Base-by-base conservation (phyloP, 2,329 filamentous ascomycete genomes). In the Malbranchea cinnamomea region DNA sequence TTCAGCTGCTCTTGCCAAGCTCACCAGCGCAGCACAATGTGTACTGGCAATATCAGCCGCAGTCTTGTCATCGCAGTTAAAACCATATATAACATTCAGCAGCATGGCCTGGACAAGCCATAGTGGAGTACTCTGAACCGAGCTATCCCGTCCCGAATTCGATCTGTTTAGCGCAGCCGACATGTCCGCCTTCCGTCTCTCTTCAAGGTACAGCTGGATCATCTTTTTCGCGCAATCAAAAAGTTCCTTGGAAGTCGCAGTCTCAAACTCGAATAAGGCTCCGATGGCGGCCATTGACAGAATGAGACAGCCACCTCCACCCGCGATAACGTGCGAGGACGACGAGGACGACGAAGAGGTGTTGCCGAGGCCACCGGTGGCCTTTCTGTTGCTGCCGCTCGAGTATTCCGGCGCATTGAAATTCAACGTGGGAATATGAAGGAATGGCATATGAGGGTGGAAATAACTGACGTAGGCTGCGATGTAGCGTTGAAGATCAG, bases 71-170 rank as follows among this genome's bases (percentile, higher is more conserved):
- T 81, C 83, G 50, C 84, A 92, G 42, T 92, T 91, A 53, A 94
- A 82, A 9, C 87, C 87, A 49, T 93, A 95, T 10, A 94, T 80
- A 21, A 95, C 81, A 49, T 93, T 95, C 29, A 98, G 66, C 6
- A 95, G 63, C 87, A 95, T 95, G 0, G 87, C 83, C 54, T 95
- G 89, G 10, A 95, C 84, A 15, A 98, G 67, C 85, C 87, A 95
- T 23, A 94, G 66, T 1, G 87, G 87, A 2, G 85, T 74, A 32
- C 71, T 87, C 41, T 82, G 74, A 22, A 74, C 68, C 10, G 72
- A 65, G 28, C 67, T 67, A 35, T 82, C 77, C 32, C 63, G 56
- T 11, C 54, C 49, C 25, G 65, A 59, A 35, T 54, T 60, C 8
- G 39, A 25, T 5, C 68, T 66, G 30, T 63, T 68, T 14, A 71